A percentile compares a stretch with the other conserved stretches of the same genome.
Evolutionary conservation across 1,284 basidiomycete genomes (phyloP).

Genomic region (Marasmius fiardii): DNA sequence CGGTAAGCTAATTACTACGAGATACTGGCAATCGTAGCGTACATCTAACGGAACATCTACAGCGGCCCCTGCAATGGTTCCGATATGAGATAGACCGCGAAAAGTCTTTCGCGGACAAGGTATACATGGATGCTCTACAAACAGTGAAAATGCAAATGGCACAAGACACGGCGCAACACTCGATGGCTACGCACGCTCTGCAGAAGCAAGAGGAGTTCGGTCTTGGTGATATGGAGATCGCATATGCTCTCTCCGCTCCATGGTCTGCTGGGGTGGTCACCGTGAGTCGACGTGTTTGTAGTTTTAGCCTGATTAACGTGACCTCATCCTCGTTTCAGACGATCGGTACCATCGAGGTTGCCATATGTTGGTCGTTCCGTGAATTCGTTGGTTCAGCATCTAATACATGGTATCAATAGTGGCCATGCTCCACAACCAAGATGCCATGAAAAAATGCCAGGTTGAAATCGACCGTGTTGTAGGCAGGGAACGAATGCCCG

Average conservation of each 20-base stretch:
- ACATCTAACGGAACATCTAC: not conserved
- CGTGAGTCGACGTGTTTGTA: constrained; percentile 16
- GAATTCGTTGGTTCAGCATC: not conserved
- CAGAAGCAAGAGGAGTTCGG: constrained; percentile 24
- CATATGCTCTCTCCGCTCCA: constrained; percentile 27
- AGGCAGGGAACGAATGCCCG: constrained; percentile 10
- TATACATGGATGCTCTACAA: constrained; percentile 23
- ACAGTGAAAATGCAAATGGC: constrained; percentile 21
- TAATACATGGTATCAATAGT: not conserved
- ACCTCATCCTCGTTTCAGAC: constrained; percentile 18
- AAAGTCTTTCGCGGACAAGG: constrained; percentile 17
- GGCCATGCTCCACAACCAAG: constrained; percentile 15
- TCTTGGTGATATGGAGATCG: constrained; percentile 25
- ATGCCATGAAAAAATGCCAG: not conserved
- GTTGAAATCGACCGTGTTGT: constrained; percentile 13
- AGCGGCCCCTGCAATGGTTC: constrained; percentile 31
- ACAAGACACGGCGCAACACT: constrained; percentile 21
- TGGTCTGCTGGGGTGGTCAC: constrained; percentile 28
- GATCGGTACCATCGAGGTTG: constrained; percentile 17
- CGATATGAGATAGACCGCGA: constrained; percentile 24
- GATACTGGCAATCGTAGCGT: too few relatives aligned
- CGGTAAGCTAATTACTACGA: not conserved
- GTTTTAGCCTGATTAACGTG: not conserved
- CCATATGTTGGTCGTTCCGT: constrained; percentile 19
- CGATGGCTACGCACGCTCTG: constrained; percentile 22